phyloP scores from a whole-genome alignment of 2,329 filamentous ascomycete species.

The Aspergillus tanneri region DNA sequence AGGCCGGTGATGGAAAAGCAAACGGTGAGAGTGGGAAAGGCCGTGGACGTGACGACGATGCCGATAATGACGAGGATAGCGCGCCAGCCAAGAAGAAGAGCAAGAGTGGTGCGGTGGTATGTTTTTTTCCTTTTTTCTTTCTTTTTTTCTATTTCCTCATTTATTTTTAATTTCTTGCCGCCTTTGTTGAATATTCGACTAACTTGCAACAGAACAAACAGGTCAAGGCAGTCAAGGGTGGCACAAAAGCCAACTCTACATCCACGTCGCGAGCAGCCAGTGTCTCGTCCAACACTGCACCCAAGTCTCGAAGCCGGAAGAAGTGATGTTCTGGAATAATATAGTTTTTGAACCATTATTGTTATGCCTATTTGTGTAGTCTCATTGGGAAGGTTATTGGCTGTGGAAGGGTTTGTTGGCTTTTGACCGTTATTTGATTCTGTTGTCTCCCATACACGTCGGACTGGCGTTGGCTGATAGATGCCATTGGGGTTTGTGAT shows the following conservation, averaged over 20 bases:
- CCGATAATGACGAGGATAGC: conserved; percentile 76
- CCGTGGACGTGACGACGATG: conserved; percentile 63
- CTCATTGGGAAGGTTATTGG: conserved; percentile 15
- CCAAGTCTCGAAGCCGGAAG: conserved; percentile 52
- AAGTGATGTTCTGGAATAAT: conserved; percentile 37
- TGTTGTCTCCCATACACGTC: conserved; percentile 16
- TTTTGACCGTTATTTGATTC: too few relatives aligned
- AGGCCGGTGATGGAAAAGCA: conserved; percentile 57
- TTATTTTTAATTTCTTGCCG: not conserved
- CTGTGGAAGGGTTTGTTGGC: conserved; percentile 13
- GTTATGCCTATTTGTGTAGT: conserved; percentile 16
- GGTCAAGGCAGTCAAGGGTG: conserved; percentile 78
- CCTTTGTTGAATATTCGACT: not conserved
- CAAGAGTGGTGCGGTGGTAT: conserved; percentile 84
- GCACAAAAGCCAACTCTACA: conserved; percentile 72
- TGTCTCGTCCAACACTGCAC: conserved; percentile 68
- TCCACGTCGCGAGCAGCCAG: conserved; percentile 83
- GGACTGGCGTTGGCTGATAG: conserved; percentile 25
- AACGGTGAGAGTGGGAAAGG: conserved; percentile 69
- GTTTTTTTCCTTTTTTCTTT: too few relatives aligned
- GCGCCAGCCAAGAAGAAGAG: conserved; percentile 92
- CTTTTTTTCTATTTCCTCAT: too few relatives aligned
- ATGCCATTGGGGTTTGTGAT: conserved; percentile 14
- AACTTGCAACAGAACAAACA: conserved; percentile 75
- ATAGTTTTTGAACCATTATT: conserved; percentile 4